phyloP scores from a whole-genome alignment of 208 protist species.

The Porcisia hertigi region DNA sequence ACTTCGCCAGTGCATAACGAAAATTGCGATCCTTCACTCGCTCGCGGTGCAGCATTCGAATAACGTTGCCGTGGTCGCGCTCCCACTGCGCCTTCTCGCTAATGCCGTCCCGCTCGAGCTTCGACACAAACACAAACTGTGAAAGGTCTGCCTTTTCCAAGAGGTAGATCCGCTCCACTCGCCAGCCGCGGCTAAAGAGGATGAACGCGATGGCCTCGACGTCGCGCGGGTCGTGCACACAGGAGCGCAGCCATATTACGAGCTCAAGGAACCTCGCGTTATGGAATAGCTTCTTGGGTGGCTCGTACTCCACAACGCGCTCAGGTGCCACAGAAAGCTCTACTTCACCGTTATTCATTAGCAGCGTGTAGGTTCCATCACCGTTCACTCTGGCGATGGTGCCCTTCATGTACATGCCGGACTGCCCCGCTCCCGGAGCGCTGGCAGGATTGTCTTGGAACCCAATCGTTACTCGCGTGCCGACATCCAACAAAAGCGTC shows the following conservation, averaged over 20 bases:
- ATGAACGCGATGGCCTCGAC: too few relatives aligned
- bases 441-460: conserved; percentile 20
- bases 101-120: too few relatives aligned
- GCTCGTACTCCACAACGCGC: conserved; percentile 54
- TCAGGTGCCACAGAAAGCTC: conserved; percentile 72
- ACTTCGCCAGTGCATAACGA: conserved; percentile 63
- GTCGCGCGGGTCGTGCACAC: too few relatives aligned
- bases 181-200: too few relatives aligned
- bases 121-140: conserved; percentile 41
- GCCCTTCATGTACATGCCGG: conserved; percentile 58
- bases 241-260: too few relatives aligned
- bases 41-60: conserved; percentile 45
- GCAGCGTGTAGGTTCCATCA: conserved; percentile 76
- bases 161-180: conserved; percentile 74
- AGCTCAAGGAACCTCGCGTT: conserved; percentile 71
- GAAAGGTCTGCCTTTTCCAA: conserved; percentile 76
- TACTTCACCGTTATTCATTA: conserved; percentile 81
- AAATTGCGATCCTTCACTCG: conserved; percentile 61
- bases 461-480: conserved; percentile 38
- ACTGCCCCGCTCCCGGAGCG: conserved; percentile 6
- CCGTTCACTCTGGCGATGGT: conserved; percentile 77
- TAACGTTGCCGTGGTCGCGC: conserved; percentile 51
- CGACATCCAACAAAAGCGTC: conserved; percentile 33
- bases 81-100: too few relatives aligned
- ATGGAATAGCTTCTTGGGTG: conserved; percentile 43